Evolutionary conservation across 2,329 filamentous ascomycete genomes (phyloP).

Genomic region (Hypoxylon sp.): DNA sequence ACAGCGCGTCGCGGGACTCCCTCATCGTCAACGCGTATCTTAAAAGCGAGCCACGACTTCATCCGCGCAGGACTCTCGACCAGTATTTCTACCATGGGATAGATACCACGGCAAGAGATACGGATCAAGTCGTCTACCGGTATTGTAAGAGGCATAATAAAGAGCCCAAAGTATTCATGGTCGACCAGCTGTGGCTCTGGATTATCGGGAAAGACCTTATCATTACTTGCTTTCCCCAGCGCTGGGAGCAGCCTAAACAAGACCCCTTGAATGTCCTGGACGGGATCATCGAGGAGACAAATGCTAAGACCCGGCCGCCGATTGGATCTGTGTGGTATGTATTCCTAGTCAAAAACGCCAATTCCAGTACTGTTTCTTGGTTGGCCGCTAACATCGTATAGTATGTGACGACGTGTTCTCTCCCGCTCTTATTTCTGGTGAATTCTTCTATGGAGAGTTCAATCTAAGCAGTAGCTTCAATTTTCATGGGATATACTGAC

Average conservation of each 20-base stretch:
- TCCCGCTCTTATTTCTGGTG: not conserved
- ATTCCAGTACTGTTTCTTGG: not conserved
- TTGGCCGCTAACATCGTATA: constrained; percentile 21
- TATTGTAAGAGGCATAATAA: constrained; percentile 58
- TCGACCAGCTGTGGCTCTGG: constrained; percentile 77
- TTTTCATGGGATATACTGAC: constrained; percentile 11
- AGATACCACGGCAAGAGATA: constrained; percentile 69
- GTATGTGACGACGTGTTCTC: constrained; percentile 24
- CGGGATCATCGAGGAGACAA: constrained; percentile 73
- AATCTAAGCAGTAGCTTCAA: not conserved
- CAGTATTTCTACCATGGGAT: constrained; percentile 76
- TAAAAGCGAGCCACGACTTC: constrained; percentile 60
- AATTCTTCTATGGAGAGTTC: not conserved
- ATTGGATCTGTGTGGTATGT: constrained; percentile 65
- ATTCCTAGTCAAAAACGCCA: not conserved
- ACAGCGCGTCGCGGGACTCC: constrained; percentile 55
- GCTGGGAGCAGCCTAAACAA: constrained; percentile 71
- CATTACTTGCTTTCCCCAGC: constrained; percentile 69
- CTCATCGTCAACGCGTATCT: constrained; percentile 63
- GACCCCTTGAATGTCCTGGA: constrained; percentile 74
- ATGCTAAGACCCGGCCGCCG: constrained; percentile 71
- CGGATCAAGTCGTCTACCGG: constrained; percentile 74
- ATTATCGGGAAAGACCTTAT: constrained; percentile 69
- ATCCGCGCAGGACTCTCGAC: constrained; percentile 72
- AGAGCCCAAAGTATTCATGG: constrained; percentile 74